These are phyloP conservation scores for Entomortierella parvispora DNA, from an alignment of 192 early-diverging fungal genomes.

Conservation along the genomic window DNA sequence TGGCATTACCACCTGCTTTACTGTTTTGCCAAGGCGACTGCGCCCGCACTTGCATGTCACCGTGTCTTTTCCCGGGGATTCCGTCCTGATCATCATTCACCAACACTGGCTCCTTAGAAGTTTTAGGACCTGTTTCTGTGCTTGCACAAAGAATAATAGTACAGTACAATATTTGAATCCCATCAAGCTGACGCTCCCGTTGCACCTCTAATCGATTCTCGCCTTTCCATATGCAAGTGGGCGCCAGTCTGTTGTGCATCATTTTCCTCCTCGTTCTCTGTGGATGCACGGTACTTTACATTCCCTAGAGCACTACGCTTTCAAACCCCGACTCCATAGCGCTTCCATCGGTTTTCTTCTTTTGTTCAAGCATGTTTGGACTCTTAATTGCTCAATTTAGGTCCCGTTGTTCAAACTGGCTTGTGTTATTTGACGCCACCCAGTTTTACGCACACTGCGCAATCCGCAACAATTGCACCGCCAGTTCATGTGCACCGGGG, in stretches of 20 bases:
- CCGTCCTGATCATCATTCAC: no score
- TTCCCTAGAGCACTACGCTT: slow-evolving; percentile 17
- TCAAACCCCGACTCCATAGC: slow-evolving; percentile 22
- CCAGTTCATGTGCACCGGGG: slow-evolving; percentile 15
- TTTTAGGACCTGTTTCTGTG: no score
- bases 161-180: no score
- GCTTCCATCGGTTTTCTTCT: neutral
- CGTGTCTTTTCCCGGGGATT: neutral
- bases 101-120: no score
- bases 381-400: slow-evolving; percentile 6
- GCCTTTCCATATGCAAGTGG: no score
- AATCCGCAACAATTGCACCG: neutral
- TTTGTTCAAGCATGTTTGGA: slow-evolving; percentile 11
- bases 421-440: no score
- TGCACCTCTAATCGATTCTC: no score
- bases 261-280: slow-evolving; percentile 3
- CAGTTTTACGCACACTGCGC: neutral
- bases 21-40: slow-evolving; percentile 16
- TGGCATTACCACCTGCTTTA: slow-evolving; percentile 9
- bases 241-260: neutral
- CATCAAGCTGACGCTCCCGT: no score
- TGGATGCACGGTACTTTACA: slow-evolving; percentile 10
- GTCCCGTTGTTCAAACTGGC: neutral
- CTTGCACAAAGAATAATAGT: no score
- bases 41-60: slow-evolving; percentile 2